Evolutionary conservation across 2,329 filamentous ascomycete genomes (phyloP).

Genomic region (Cadophora luteo-olivacea): DNA sequence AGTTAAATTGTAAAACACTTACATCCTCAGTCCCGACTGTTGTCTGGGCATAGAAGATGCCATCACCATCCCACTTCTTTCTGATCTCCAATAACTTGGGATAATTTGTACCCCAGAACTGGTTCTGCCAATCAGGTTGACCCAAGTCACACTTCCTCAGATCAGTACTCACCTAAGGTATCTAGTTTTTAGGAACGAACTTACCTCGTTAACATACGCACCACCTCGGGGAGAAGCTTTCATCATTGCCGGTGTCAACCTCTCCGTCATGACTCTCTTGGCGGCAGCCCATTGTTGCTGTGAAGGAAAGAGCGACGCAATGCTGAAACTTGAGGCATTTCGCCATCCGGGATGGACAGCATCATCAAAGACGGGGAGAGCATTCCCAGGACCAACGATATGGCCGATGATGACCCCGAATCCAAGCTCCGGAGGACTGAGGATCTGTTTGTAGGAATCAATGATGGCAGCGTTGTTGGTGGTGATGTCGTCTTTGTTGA

Average conservation of each 20-base stretch:
- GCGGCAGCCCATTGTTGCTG: background rate
- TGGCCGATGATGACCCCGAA: slow-evolving; percentile 21
- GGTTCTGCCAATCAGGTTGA: slow-evolving; percentile 10
- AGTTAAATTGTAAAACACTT: too few relatives aligned
- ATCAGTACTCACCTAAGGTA: background rate
- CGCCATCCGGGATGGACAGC: slow-evolving; percentile 58
- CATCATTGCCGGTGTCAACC: background rate
- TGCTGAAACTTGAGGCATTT: slow-evolving; percentile 43
- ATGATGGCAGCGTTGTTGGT: slow-evolving; percentile 18
- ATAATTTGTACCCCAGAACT: slow-evolving; percentile 13
- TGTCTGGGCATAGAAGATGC: background rate
- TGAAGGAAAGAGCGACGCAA: background rate
- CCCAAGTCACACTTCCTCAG: background rate
- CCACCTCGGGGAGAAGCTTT: slow-evolving; percentile 5
- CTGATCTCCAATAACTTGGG: slow-evolving; percentile 7
- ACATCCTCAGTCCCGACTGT: slow-evolving; percentile 8
- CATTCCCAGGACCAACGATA: slow-evolving; percentile 19
- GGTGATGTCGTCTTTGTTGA: slow-evolving; percentile 19
- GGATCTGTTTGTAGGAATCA: slow-evolving; percentile 12
- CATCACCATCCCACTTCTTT: slow-evolving; percentile 3
- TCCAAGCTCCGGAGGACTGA: slow-evolving; percentile 10
- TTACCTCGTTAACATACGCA: slow-evolving; percentile 20
- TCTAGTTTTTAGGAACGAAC: background rate
- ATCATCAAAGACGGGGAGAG: slow-evolving; percentile 13
- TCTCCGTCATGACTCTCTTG: slow-evolving; percentile 2